phyloP scores from a whole-genome alignment of 257 asterid genomes.

The Scutellaria galericulata region DNA sequence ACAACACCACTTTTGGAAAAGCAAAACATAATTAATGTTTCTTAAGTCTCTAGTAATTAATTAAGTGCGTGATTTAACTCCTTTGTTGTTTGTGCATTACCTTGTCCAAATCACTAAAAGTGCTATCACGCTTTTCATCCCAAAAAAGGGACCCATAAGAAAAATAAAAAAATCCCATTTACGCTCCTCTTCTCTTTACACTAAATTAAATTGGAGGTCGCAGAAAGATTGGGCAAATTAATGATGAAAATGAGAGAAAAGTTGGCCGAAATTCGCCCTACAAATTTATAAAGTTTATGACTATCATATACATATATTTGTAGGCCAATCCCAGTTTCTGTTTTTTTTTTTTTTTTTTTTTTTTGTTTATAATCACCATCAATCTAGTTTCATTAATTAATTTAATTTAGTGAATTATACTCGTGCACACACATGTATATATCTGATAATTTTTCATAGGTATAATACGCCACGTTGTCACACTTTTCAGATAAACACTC shows the following conservation, averaged over 20 bases:
- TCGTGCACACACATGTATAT: no score
- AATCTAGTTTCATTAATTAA: background rate
- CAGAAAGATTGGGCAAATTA: conserved; percentile 27
- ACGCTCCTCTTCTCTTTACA: conserved; percentile 66
- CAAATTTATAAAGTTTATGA: conserved; percentile 36
- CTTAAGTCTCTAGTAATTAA: conserved; percentile 18
- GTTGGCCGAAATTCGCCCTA: conserved; percentile 50
- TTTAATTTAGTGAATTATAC: no score
- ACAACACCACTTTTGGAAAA: conserved; percentile 33
- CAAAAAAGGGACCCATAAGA: conserved; percentile 46
- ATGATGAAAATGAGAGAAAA: conserved; percentile 51
- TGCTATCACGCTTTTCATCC: conserved; percentile 38
- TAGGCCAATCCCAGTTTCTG: conserved; percentile 31
- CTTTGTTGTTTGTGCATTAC: conserved; percentile 65
- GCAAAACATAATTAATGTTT: conserved; percentile 32
- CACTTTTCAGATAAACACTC: background rate
- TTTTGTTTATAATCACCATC: background rate
- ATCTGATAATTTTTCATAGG: no score
- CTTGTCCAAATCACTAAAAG: conserved; percentile 44
- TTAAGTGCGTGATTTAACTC: conserved; percentile 45
- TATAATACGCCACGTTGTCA: no score
- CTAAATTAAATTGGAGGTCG: conserved; percentile 42
- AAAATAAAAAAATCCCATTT: conserved; percentile 18
- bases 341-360: background rate
- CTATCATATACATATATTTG: conserved; percentile 5